phyloP scores from a whole-genome alignment of 1,284 basidiomycete species.

The Moesziomyces sp. region DNA sequence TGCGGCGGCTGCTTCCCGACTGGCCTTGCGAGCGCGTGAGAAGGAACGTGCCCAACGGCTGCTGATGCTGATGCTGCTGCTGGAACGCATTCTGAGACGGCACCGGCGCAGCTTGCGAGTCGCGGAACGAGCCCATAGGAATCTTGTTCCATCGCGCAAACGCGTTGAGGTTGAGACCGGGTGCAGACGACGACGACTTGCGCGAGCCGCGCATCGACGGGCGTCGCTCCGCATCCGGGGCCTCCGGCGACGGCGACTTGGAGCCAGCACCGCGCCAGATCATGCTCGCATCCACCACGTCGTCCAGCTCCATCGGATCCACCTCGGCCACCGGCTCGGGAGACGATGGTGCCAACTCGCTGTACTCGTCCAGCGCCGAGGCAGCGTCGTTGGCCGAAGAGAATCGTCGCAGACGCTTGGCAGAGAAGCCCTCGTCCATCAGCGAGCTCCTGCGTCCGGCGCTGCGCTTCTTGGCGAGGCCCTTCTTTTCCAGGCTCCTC shows the following conservation, averaged over 20 bases:
- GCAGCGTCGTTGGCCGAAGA: slow-evolving; percentile 45
- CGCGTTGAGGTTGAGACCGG: slow-evolving; percentile 56
- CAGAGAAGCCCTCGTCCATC: slow-evolving; percentile 39
- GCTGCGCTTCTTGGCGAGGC: slow-evolving; percentile 52
- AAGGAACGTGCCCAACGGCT: slow-evolving; percentile 53
- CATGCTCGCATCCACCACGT: slow-evolving; percentile 62
- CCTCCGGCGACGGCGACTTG: slow-evolving; percentile 45
- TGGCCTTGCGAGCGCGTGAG: slow-evolving; percentile 50
- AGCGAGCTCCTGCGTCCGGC: slow-evolving; percentile 33
- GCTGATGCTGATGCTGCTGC: slow-evolving; percentile 37
- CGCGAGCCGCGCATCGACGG: slow-evolving; percentile 21
- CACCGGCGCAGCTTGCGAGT: slow-evolving; percentile 44
- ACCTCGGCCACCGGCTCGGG: slow-evolving; percentile 45
- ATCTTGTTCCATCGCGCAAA: slow-evolving; percentile 65
- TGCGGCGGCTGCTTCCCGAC: slow-evolving; percentile 26
- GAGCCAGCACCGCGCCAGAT: slow-evolving; percentile 52
- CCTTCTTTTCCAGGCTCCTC: slow-evolving; percentile 52
- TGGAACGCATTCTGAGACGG: slow-evolving; percentile 31
- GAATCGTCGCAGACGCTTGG: slow-evolving; percentile 54
- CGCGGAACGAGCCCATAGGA: slow-evolving; percentile 65
- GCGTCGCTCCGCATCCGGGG: slow-evolving; percentile 19
- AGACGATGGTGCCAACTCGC: slow-evolving; percentile 53
- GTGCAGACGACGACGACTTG: slow-evolving; percentile 20
- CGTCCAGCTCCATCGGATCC: slow-evolving; percentile 63
- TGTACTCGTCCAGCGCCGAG: slow-evolving; percentile 44